Percentiles rank a stretch among this genome's conserved stretches.
These are phyloP conservation scores for Hemisphaericaspora xylanilytica DNA, from an alignment of 1,139 yeast genomes.

Conservation along the genomic window DNA sequence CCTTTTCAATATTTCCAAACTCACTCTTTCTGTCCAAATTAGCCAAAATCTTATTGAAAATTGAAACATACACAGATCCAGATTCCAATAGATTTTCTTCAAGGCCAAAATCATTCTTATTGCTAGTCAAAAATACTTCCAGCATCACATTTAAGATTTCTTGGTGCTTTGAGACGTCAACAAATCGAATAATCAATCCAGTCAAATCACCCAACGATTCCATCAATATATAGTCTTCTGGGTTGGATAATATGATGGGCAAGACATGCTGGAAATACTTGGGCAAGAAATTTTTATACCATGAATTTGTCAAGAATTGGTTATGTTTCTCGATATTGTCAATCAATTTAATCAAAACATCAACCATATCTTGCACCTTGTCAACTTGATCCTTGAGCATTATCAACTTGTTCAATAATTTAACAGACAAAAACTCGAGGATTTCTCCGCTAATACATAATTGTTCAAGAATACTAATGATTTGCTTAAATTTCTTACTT, in stretches of 20 bases:
- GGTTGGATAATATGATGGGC: slow-evolving; percentile 10
- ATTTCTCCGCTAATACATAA: slow-evolving; percentile 47
- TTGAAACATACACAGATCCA: slow-evolving; percentile 42
- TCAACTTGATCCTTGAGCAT: slow-evolving; percentile 9
- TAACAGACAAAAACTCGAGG: slow-evolving; percentile 49
- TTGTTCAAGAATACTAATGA: slow-evolving; percentile 44
- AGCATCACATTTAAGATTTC: slow-evolving; percentile 33
- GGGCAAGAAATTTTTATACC: slow-evolving; percentile 41
- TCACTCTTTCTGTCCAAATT: slow-evolving; percentile 42
- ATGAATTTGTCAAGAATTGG: slow-evolving; percentile 42
- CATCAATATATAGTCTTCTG: slow-evolving; percentile 17
- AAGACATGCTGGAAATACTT: slow-evolving; percentile 21
- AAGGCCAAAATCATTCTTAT: slow-evolving; percentile 13
- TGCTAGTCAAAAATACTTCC: slow-evolving; percentile 20
- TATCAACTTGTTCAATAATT: slow-evolving; percentile 45
- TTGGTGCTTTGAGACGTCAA: slow-evolving; percentile 39
- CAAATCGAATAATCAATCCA: slow-evolving; percentile 37
- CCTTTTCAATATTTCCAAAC: slow-evolving; percentile 7
- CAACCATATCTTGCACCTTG: slow-evolving; percentile 21
- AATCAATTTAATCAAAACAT: slow-evolving; percentile 23
- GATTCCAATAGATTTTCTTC: slow-evolving; percentile 23
- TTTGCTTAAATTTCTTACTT: slow-evolving; percentile 26
- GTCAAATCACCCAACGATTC: slow-evolving; percentile 39
- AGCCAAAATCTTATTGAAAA: slow-evolving; percentile 51
- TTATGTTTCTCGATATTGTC: slow-evolving; percentile 21